Conservation (phyloP, 805 yeast genomes). For the Debaryomyces hansenii region DNA sequence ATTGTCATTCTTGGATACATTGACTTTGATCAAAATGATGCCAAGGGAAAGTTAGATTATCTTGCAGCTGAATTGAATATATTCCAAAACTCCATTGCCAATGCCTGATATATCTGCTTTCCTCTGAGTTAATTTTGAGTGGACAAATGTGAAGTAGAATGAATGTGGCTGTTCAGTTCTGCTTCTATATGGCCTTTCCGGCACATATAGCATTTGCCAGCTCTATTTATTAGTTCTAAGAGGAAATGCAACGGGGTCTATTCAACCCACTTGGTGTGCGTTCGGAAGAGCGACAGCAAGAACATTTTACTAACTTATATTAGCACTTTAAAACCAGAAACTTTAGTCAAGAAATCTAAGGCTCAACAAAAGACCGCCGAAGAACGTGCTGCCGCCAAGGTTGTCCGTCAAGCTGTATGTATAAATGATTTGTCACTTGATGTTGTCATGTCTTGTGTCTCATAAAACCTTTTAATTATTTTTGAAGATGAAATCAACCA, state of each 20-base stretch:
- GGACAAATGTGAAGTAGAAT: slow-evolving; percentile 29
- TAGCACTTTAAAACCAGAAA: slow-evolving; percentile 72
- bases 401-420: slow-evolving; percentile 81
- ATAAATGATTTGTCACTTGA: slow-evolving; percentile 9
- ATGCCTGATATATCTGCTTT: slow-evolving; percentile 46
- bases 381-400: slow-evolving; percentile 77
- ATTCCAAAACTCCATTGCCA: slow-evolving; percentile 31
- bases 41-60: slow-evolving; percentile 43
- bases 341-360: slow-evolving; percentile 80
- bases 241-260: neutral
- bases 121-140: slow-evolving; percentile 33
- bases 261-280: neutral
- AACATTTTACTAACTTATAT: slow-evolving; percentile 22
- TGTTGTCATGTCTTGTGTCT: neutral
- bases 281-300: neutral
- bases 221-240: slow-evolving; percentile 3
- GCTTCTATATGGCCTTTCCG: slow-evolving; percentile 23
- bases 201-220: slow-evolving; percentile 13
- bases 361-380: slow-evolving; percentile 75
- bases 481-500: slow-evolving; percentile 56
- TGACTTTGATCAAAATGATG: slow-evolving; percentile 5
- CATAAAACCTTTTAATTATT: slow-evolving; percentile 6
- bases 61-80: slow-evolving; percentile 34
- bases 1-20: slow-evolving; percentile 1
- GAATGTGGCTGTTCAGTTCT: slow-evolving; percentile 43